phyloP scores from a whole-genome alignment of 805 yeast genomes.

The Phaffomyces thermotolerans region DNA sequence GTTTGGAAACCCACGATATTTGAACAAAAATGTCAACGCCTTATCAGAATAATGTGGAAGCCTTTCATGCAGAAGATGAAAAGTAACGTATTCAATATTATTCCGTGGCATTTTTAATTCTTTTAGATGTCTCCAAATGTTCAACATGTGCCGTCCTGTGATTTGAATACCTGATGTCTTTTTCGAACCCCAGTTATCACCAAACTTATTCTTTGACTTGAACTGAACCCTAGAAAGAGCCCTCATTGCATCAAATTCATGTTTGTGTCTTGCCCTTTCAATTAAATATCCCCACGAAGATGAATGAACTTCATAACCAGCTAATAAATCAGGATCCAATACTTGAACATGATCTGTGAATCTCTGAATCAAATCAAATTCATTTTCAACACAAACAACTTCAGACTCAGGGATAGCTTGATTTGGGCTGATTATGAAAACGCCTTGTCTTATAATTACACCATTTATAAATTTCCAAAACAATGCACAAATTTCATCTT shows the following conservation, averaged over 20 bases:
- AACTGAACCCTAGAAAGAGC: slow-evolving; percentile 53
- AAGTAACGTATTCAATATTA: slow-evolving; percentile 69
- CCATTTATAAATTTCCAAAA: slow-evolving; percentile 57
- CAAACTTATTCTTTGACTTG: slow-evolving; percentile 43
- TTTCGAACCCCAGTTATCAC: slow-evolving; percentile 74
- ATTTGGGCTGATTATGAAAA: slow-evolving; percentile 23
- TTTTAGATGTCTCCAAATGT: slow-evolving; percentile 75
- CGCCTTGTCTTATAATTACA: slow-evolving; percentile 32
- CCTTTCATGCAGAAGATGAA: slow-evolving; percentile 56
- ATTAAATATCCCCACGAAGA: slow-evolving; percentile 87
- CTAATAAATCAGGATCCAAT: slow-evolving; percentile 80
- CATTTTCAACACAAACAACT: slow-evolving; percentile 37
- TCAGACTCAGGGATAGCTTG: slow-evolving; percentile 3
- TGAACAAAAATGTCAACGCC: slow-evolving; percentile 43
- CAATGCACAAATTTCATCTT: slow-evolving; percentile 52
- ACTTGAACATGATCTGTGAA: slow-evolving; percentile 48
- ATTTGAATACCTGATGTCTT: slow-evolving; percentile 65
- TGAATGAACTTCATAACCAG: slow-evolving; percentile 78
- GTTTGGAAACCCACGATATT: slow-evolving; percentile 21
- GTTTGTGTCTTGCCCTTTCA: slow-evolving; percentile 45
- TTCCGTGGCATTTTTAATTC: slow-evolving; percentile 62
- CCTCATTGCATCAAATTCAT: slow-evolving; percentile 46
- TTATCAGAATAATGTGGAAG: slow-evolving; percentile 54
- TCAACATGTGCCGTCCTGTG: slow-evolving; percentile 77
- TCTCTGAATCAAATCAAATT: slow-evolving; percentile 48